Base-by-base conservation (phyloP, 202 grass and related monocot species). In the Sporobolus alterniflorus region DNA sequence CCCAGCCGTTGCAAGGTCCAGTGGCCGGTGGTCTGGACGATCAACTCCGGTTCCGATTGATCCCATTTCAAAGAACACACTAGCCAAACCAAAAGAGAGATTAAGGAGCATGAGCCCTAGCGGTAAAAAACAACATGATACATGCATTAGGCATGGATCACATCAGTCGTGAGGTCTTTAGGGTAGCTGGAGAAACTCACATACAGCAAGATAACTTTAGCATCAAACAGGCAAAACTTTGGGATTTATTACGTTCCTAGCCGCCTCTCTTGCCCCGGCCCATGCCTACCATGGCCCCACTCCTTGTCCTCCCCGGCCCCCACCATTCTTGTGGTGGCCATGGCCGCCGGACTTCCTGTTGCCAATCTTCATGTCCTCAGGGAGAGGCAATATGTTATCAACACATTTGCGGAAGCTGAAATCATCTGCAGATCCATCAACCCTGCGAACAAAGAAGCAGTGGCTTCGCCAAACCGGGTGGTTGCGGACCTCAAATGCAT, bases 361-460 rank as follows among this genome's bases (percentile, higher is more conserved):
- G 26, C 73, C 46, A 44, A 82, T 72, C 84, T 96, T 96, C 84
- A 92, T 75, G 48, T 91, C 55, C 42, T 96, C 91, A 6, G 97
- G 97, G 71, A 99, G 86, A 36, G 93, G 89, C 44, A 99, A 88
- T 69, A 97, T 94, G 29, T 60, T 89, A 73, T 99, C 88, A 0
- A 99, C 89, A 32, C 97, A 99, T 70, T 99, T 99, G 64, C 97
- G 89, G 85, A 99, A 99, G 85, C 97, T 97, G 67, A 99, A 99
- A 40, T 99, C 97, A 11, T 96, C 97, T 0, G 41, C 5, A 0
- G 91, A 87, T 28, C 91, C 93, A 33, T 99, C 91, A 15, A 84
- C 78, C 17, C 91, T 85, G 14, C 88, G 41, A 55, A 94, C 21
- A 18, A 96, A 99, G 91, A 99, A 99, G 61, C 97, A 99, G 7